Conservation (phyloP, 2,329 filamentous ascomycete species). For the Fusarium luffae region DNA sequence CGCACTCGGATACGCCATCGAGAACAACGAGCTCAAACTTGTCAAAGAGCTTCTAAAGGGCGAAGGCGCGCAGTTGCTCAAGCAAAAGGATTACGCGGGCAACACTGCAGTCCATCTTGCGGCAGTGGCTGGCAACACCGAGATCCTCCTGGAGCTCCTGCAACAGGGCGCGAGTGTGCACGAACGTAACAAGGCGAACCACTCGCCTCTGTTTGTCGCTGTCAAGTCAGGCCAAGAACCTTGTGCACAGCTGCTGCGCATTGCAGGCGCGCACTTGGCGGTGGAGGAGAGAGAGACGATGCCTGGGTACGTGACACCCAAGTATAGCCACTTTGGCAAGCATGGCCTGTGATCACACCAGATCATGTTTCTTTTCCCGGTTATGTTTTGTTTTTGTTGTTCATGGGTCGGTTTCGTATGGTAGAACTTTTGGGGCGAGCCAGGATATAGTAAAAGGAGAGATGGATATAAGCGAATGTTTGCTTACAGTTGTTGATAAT, state of each 20-base stretch:
- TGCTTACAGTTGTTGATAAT: not conserved
- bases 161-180: constrained; percentile 74
- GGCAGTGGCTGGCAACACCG: constrained; percentile 63
- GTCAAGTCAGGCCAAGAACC: constrained; percentile 66
- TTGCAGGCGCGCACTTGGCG: constrained; percentile 69
- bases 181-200: constrained; percentile 71
- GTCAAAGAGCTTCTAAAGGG: constrained; percentile 75
- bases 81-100: constrained; percentile 82
- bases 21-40: constrained; percentile 72
- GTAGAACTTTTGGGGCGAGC: constrained; percentile 7
- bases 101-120: constrained; percentile 76
- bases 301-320: constrained; percentile 39
- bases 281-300: constrained; percentile 52
- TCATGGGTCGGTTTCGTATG: not conserved
- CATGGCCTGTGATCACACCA: constrained; percentile 13
- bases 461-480: constrained; percentile 11
- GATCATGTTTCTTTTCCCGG: not conserved
- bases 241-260: constrained; percentile 64
- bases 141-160: constrained; percentile 69
- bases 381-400: not conserved
- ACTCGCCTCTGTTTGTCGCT: constrained; percentile 73
- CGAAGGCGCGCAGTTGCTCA: constrained; percentile 74
- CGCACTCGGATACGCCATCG: constrained; percentile 82
- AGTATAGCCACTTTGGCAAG: constrained; percentile 25
- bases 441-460: constrained; percentile 2